These are phyloP conservation scores for Candida albicans DNA, from an alignment of 1,139 yeast species.

Conservation along the genomic window DNA sequence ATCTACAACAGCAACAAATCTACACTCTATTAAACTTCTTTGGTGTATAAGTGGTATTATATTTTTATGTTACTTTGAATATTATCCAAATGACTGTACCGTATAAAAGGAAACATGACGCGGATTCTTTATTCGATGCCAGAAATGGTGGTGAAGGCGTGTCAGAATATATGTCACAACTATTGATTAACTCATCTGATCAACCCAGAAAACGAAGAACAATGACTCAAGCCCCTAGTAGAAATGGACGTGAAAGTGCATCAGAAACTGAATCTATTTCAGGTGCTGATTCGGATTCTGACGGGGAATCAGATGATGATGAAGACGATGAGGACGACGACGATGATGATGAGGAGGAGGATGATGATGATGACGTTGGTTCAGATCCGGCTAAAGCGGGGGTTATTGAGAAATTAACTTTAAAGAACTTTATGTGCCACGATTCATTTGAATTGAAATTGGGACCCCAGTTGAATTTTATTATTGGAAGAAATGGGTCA, in stretches of 20 bases:
- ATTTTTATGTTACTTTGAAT: no score
- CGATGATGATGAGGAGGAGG: not conserved
- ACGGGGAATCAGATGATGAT: not conserved
- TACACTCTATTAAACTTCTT: no score
- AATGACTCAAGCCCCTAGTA: constrained; percentile 1
- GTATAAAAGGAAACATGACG: not conserved
- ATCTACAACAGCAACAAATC: no score
- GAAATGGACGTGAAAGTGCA: not conserved
- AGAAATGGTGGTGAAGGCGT: constrained; percentile 2
- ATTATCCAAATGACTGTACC: not conserved
- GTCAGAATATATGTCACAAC: constrained; percentile 1
- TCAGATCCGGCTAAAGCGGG: constrained; percentile 49
- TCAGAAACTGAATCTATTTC: not conserved
- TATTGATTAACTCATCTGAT: not conserved
- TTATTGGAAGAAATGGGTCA: constrained; percentile 92
- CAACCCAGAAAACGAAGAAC: not conserved
- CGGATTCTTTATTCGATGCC: not conserved
- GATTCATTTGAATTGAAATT: constrained; percentile 71
- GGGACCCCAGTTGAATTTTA: constrained; percentile 86
- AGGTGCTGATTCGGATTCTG: not conserved
- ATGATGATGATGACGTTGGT: constrained; percentile 1
- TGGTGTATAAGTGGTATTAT: no score
- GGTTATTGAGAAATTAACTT: constrained; percentile 53
- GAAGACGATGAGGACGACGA: constrained; percentile 7
- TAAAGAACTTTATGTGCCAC: constrained; percentile 83